Evolutionary conservation across 2,329 filamentous ascomycete species (phyloP).

Genomic region (Xenosphaeropsis pyriputrescens): DNA sequence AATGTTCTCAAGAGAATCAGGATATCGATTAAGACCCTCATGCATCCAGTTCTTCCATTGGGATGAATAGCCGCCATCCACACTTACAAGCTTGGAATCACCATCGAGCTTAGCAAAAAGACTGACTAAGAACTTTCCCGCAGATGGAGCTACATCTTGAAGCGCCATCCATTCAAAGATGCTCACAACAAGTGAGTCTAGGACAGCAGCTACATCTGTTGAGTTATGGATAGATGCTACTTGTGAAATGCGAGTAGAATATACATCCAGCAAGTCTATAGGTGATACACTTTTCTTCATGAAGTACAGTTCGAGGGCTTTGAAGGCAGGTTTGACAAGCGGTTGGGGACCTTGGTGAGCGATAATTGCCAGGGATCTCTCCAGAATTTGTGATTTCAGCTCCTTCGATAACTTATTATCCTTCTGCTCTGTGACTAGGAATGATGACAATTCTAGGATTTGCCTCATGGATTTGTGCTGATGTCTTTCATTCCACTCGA

Average conservation of each 20-base stretch:
- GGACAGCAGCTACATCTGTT: conserved; percentile 7
- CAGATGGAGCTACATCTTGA: conserved; percentile 41
- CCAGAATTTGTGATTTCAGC: conserved; percentile 30
- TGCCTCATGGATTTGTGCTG: conserved; percentile 49
- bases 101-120: conserved; percentile 30
- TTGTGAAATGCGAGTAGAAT: conserved; percentile 23
- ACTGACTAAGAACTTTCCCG: conserved; percentile 45
- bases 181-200: conserved; percentile 26
- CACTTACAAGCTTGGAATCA: neutral
- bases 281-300: conserved; percentile 38
- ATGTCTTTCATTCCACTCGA: conserved; percentile 54
- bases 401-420: conserved; percentile 22
- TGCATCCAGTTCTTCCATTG: conserved; percentile 43
- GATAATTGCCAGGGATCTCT: conserved; percentile 41
- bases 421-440: conserved; percentile 35
- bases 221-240: conserved; percentile 4
- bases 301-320: conserved; percentile 50
- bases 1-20: conserved; percentile 41
- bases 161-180: conserved; percentile 40
- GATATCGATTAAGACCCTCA: conserved; percentile 29
- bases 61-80: too few species aligned
- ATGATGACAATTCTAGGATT: conserved; percentile 40
- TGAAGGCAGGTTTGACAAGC: conserved; percentile 55
- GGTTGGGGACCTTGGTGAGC: conserved; percentile 44
- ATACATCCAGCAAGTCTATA: conserved; percentile 12